Conservation (phyloP, 169 alveolate genomes). For the Perkinsus olseni region DNA sequence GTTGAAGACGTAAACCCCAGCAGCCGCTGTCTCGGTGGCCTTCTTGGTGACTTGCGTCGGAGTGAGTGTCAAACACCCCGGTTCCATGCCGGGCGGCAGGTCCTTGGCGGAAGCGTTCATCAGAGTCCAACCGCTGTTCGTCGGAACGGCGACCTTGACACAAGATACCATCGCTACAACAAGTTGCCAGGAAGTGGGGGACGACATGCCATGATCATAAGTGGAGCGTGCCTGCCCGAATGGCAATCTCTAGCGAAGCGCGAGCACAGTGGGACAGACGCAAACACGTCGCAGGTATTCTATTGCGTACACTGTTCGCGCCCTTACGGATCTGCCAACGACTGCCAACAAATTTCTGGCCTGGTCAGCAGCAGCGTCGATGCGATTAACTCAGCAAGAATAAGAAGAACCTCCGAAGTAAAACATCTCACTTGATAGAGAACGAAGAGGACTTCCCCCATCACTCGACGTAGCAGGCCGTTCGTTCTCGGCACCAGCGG, state of each 20-base stretch:
- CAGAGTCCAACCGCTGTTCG: neutral
- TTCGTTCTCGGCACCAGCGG: neutral
- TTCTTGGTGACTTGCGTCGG: neutral
- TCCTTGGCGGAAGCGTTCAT: neutral
- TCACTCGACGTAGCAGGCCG: neutral
- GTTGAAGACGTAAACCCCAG: neutral
- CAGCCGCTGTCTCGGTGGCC: neutral
- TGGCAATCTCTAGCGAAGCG: too few relatives aligned
- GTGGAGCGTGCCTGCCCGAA: too few relatives aligned
- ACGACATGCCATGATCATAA: too few relatives aligned
- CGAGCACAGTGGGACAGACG: too few relatives aligned
- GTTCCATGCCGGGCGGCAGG: neutral
- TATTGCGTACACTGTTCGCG: too few relatives aligned
- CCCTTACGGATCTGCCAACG: too few relatives aligned
- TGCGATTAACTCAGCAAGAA: too few relatives aligned
- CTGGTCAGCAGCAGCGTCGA: too few relatives aligned
- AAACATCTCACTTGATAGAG: neutral
- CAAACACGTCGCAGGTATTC: too few relatives aligned
- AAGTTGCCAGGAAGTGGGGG: too few relatives aligned
- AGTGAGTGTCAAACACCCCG: neutral
- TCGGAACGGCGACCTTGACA: neutral
- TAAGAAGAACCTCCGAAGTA: neutral
- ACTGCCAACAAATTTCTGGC: too few relatives aligned
- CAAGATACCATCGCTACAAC: too few relatives aligned
- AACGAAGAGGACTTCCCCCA: neutral